Conservation (phyloP, 305 asterid species). For the Andrographis paniculata region DNA sequence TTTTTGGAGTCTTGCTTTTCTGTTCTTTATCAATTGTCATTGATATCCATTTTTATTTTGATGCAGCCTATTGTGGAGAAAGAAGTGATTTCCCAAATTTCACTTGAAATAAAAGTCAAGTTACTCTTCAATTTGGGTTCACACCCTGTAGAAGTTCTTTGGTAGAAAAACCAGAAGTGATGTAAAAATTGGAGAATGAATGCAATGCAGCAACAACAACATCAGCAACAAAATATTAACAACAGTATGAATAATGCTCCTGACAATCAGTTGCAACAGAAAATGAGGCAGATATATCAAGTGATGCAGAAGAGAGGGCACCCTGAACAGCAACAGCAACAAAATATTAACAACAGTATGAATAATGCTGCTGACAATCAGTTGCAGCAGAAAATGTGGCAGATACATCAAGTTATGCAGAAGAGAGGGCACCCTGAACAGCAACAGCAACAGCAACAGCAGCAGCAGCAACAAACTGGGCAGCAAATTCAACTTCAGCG, state of each 20-base stretch:
- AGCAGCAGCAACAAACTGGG: background rate
- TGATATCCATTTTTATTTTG: too few relatives aligned
- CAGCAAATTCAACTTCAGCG: background rate
- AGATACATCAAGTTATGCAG: background rate
- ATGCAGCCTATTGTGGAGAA: too few relatives aligned
- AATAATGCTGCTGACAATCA: background rate
- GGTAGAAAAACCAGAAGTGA: background rate
- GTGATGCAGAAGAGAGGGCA: background rate
- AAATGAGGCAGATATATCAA: background rate
- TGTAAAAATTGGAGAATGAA: background rate
- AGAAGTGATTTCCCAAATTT: too few relatives aligned
- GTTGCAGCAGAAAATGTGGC: background rate
- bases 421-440: background rate
- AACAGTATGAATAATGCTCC: background rate
- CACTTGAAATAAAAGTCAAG: too few relatives aligned
- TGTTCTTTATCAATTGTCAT: background rate
- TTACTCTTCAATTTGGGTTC: too few relatives aligned
- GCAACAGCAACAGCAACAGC: background rate
- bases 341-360: background rate
- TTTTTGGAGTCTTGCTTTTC: background rate
- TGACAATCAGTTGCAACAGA: background rate
- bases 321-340: too few relatives aligned
- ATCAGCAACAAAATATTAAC: background rate
- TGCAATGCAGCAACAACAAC: background rate
- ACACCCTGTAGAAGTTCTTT: too few relatives aligned